Evolutionary conservation across 1,284 basidiomycete species (phyloP).

Genomic region (Chalciporus piperatoides): DNA sequence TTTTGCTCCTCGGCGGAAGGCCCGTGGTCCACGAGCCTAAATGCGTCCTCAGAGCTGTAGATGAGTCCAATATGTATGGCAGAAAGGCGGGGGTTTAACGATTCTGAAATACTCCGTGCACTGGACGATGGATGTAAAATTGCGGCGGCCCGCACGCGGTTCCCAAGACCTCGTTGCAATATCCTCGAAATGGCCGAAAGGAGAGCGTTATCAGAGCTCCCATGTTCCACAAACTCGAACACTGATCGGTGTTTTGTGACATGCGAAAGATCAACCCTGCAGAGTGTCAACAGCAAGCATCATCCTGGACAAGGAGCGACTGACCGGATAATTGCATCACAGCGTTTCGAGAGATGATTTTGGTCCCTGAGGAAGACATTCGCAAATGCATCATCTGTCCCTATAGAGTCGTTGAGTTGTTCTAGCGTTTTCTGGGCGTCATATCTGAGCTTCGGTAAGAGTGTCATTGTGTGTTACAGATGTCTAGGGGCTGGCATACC

Average conservation of each 20-base stretch:
- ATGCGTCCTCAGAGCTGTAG: constrained; percentile 67
- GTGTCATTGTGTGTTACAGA: neutral
- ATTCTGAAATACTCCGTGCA: constrained; percentile 48
- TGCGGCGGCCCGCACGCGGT: constrained; percentile 60
- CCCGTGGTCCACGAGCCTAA: constrained; percentile 85
- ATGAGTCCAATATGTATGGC: constrained; percentile 69
- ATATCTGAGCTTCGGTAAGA: constrained; percentile 56
- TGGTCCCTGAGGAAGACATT: constrained; percentile 72
- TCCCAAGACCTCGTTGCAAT: constrained; percentile 66
- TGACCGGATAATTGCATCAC: constrained; percentile 64
- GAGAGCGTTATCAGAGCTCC: constrained; percentile 55
- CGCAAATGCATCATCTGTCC: constrained; percentile 65
- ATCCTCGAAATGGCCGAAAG: constrained; percentile 51
- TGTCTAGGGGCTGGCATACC: constrained; percentile 35
- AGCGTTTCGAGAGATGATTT: constrained; percentile 55
- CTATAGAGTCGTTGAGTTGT: constrained; percentile 46
- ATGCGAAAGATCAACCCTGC: constrained; percentile 60
- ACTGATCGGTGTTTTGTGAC: constrained; percentile 46
- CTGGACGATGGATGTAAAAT: constrained; percentile 51
- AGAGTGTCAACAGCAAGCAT: constrained; percentile 5
- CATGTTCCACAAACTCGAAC: constrained; percentile 54
- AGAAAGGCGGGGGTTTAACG: constrained; percentile 45
- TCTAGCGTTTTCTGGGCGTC: constrained; percentile 76
- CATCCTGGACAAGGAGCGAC: constrained; percentile 21
- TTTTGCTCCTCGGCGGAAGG: constrained; percentile 69